A percentile compares a stretch with the other conserved stretches of the same genome.
These are phyloP conservation scores for Acanthamoeba divionensis DNA, from an alignment of 208 protist species.

Conservation along the genomic window DNA sequence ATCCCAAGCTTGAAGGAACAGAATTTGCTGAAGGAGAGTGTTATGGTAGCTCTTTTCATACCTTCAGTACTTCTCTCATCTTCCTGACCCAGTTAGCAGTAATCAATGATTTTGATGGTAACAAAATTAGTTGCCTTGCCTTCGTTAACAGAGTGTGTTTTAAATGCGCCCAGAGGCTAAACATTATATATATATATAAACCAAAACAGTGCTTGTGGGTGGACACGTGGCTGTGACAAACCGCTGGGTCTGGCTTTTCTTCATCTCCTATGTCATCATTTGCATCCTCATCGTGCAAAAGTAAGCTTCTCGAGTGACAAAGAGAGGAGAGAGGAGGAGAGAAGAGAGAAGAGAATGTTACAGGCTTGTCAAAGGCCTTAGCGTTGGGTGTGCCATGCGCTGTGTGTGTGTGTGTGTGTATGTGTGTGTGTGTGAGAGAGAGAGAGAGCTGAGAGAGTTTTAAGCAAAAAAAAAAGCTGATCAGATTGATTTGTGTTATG, in stretches of 20 bases:
- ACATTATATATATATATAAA: background rate
- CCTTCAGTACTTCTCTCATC: background rate
- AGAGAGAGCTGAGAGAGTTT: too few species aligned
- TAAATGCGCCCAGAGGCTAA: too few species aligned
- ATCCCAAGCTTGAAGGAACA: background rate
- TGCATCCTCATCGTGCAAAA: too few species aligned
- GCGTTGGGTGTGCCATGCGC: background rate
- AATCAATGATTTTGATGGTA: conserved; percentile 17
- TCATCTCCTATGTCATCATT: background rate
- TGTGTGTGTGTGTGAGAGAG: background rate
- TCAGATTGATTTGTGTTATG: background rate
- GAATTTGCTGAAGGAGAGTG: background rate
- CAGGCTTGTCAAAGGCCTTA: background rate
- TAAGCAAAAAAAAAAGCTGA: background rate
- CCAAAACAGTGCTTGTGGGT: background rate
- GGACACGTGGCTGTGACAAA: background rate
- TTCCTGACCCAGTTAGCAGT: background rate
- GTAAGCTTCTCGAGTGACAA: too few species aligned
- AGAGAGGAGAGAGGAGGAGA: too few species aligned
- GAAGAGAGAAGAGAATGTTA: too few species aligned
- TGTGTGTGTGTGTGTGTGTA: background rate
- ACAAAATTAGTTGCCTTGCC: background rate
- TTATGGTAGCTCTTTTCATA: background rate
- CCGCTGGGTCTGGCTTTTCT: background rate
- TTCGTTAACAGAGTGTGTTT: too few species aligned